Conservation (phyloP, 306 rosid genomes). For the Glycine tomentella region DNA sequence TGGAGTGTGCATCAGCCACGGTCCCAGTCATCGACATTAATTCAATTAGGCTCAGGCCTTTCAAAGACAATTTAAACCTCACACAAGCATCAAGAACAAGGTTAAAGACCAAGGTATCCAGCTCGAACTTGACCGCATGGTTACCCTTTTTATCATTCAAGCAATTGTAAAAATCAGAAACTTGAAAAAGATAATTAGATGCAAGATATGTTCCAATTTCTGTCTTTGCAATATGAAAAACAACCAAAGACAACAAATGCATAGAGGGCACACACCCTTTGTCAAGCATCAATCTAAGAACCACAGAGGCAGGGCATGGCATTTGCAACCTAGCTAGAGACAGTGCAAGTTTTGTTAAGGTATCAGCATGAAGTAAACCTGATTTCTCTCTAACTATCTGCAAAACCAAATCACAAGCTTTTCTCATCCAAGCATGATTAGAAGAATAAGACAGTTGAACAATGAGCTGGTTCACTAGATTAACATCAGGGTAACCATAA, state of each 20-base stretch:
- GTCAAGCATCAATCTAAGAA: conserved; percentile 70
- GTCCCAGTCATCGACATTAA: conserved; percentile 61
- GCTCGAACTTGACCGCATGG: conserved; percentile 51
- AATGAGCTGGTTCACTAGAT: conserved; percentile 62
- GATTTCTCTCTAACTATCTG: conserved; percentile 58
- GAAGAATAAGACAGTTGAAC: conserved; percentile 68
- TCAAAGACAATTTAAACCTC: conserved; percentile 68
- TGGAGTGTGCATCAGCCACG: conserved; percentile 76
- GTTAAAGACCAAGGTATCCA: conserved; percentile 72
- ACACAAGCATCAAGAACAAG: conserved; percentile 87
- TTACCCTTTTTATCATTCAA: conserved; percentile 50
- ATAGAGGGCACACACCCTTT: conserved; percentile 58
- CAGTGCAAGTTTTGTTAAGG: conserved; percentile 65
- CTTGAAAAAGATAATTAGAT: conserved; percentile 69
- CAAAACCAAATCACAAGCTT: conserved; percentile 71
- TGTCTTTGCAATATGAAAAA: conserved; percentile 75
- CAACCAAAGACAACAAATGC: conserved; percentile 64
- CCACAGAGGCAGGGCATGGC: conserved; percentile 56
- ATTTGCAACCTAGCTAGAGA: conserved; percentile 78
- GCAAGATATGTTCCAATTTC: conserved; percentile 71
- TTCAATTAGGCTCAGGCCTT: conserved; percentile 66
- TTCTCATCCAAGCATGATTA: conserved; percentile 58
- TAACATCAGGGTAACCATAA: conserved; percentile 73
- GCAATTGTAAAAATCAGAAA: conserved; percentile 58
- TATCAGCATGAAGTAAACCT: conserved; percentile 60